Base-by-base conservation (phyloP, 345 rosid species). In the Sonneratia caseolaris region DNA sequence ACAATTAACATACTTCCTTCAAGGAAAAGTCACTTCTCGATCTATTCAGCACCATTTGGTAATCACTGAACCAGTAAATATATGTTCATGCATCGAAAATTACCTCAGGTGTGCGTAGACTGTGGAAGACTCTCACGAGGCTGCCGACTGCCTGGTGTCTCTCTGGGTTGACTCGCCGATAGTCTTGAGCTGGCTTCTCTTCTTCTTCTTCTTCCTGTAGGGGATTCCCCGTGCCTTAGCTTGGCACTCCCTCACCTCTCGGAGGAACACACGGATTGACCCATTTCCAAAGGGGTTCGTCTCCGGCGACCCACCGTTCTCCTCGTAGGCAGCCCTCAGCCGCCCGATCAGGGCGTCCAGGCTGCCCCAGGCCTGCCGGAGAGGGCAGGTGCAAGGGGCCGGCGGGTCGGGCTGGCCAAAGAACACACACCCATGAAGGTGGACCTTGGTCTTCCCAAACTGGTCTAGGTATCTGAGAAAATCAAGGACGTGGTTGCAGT, bases 361-460 rank as follows among this genome's bases (percentile, higher is more conserved):
- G 79, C 95, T 89, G 16, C 97, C 97, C 97, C 97, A 89, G 5
- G 97, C 97, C 79, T 91, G 97, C 74, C 84, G 75, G 3, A 89
- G 79, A 37, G 97, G 95, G 68, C 95, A 91, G 12, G 90, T 82
- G 71, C 97, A 91, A 45, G 93, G 95, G 12, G 89, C 92, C n/a
- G 91, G 91, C 24, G 97, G 96, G 73, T 88, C 87, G 2, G 92
- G 95, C 73, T 88, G 89, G 64, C 97, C 97, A 4, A 89, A 91
- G 79, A 87, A 91, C 61, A 83, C 84, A 68, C 97, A 91, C 55
- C 85, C 87, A 40, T 85, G 86, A 38, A 79, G 71, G 75, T 91
- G 97, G 70, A 89, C 96, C 83, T 88, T 91, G 21, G 96, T 91
- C 79, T 91, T 89, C 10, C 96, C 93, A 22, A 91, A 91, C 70